Base-by-base conservation (phyloP, 2,329 filamentous ascomycete genomes). In the Fusarium sp. region DNA sequence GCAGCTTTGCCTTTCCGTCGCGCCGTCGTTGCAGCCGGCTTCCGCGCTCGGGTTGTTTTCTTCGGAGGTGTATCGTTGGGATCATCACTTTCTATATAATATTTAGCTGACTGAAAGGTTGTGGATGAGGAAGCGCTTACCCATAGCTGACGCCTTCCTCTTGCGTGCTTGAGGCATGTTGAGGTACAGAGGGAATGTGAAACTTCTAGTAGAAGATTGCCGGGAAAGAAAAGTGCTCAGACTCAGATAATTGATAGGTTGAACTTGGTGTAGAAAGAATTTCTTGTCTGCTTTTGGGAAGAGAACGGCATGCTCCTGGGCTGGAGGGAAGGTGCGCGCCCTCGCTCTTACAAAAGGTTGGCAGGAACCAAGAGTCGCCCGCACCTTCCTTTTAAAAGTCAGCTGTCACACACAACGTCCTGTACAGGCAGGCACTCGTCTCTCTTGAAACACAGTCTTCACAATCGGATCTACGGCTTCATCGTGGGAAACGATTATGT, bases 111-210 rank as follows among this genome's bases (percentile, higher is more conserved):
- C 12, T 25, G 27, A 13, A 14, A 29, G n/a, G 11, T 8, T 18
- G 14, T 16, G 18, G 14, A 10, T 34, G 13, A n/a, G 9, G 45
- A 20, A 3, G 7, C 12, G 32, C 68, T 47, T 49, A 75, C 78
- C 75, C 8, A 61, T 70, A 18, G 51, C 57, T 9, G 71, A 69
- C 9, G 41, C 45, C 29, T 71, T 78, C 59, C 75, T 74, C 44
- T 77, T 79, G n/a, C 74, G 63, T 13, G 72, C 72, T 49, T 49
- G 62, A 16, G 74, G 71, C 78, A 79, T 79, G 27, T 7, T 48
- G 5, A 52, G 10, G 16, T 14, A 40, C 6, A 40, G 8, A 20
- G 13, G 7, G 7, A 42, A 42, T 29, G 24, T 53, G 18, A 14
- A 53, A 22, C 49, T n/a, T 20, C 10, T 6, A 20, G 22, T 27